Evolutionary conservation across 768 basidiomycete species (phyloP), one percentile per base, ranked within the genome.

Genomic region (Leccinum broughii): DNA sequence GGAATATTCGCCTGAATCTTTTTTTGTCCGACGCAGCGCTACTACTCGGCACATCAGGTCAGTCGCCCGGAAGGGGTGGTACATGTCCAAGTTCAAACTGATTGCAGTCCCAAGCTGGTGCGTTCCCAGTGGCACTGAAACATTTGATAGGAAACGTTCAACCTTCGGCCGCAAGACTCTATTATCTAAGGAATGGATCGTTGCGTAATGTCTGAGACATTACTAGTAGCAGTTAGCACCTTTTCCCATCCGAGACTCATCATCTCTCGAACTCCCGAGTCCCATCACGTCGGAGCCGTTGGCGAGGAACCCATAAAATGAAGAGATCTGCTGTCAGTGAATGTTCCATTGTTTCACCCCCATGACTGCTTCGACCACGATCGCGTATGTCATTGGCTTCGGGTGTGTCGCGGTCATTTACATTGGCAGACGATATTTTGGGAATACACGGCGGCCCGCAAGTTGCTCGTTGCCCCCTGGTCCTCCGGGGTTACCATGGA

Each of bases 401-500:
- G 51, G 30, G n/a, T 52, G 32, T 3, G 17, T 34, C 30, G n/a
- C 7, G 3, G 51, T 52, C 1, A 52, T 52, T 32, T 34, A 28
- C 6, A 30, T 34, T n/a, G 1, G 51, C 51, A 51, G n/a, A 20
- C 30, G 30, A 17, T 34, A 4, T 34, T 28, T 30, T 13, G 4
- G 11, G 51, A 52, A 52, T 34, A 20, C 30, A 30, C 8, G 30
- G 34, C 28, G 30, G 28, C 24, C 6, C 9, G 9, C 14, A 37
- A 28, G 4, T 52, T 20, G 1, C 51, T 28, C 51, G 5, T 52
- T 52, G 32, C 51, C 51, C n/a, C 51, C 51, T 20, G 51, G 51
- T 20, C 51, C 51, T 52, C 51, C 51, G 11, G 51, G 51, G n/a
- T n/a, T 52, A 52, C 51, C 51, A 34, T 52, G 51, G 51, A 34